These are phyloP conservation scores for Suillus fuscotomentosus DNA, from an alignment of 768 basidiomycete species.

Conservation along the genomic window DNA sequence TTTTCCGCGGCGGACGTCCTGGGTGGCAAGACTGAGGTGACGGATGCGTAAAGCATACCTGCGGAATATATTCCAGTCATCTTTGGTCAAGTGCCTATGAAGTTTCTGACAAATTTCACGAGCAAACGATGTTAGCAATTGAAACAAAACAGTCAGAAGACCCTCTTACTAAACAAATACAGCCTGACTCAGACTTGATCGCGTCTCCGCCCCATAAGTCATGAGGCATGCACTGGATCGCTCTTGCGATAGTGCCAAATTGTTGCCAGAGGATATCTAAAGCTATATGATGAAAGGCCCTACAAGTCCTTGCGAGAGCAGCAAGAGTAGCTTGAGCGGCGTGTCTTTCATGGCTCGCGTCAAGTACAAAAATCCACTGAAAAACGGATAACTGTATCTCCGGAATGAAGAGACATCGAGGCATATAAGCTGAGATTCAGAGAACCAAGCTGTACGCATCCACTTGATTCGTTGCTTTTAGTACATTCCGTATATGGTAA, in stretches of 20 bases:
- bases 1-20: background rate
- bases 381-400: slow-evolving; percentile 27
- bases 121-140: background rate
- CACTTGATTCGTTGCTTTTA: background rate
- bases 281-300: slow-evolving; percentile 18
- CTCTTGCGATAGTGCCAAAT: slow-evolving; percentile 19
- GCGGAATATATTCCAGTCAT: slow-evolving; percentile 28
- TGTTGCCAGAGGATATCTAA: slow-evolving; percentile 25
- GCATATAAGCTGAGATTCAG: slow-evolving; percentile 14
- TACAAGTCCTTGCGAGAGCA: slow-evolving; percentile 25
- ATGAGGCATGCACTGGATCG: slow-evolving; percentile 25
- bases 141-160: background rate
- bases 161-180: background rate
- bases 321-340: slow-evolving; percentile 14
- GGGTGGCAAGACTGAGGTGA: background rate
- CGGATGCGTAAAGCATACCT: slow-evolving; percentile 21
- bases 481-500: background rate
- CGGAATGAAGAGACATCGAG: slow-evolving; percentile 24
- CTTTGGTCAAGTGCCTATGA: slow-evolving; percentile 23
- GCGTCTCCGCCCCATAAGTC: slow-evolving; percentile 23
- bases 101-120: slow-evolving; percentile 14
- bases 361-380: slow-evolving; percentile 9
- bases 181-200: slow-evolving; percentile 1
- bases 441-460: background rate
- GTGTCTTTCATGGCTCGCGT: background rate